These are phyloP conservation scores for Pyropia haitanensis DNA, from an alignment of 23 red algal species.

Conservation along the genomic window DNA sequence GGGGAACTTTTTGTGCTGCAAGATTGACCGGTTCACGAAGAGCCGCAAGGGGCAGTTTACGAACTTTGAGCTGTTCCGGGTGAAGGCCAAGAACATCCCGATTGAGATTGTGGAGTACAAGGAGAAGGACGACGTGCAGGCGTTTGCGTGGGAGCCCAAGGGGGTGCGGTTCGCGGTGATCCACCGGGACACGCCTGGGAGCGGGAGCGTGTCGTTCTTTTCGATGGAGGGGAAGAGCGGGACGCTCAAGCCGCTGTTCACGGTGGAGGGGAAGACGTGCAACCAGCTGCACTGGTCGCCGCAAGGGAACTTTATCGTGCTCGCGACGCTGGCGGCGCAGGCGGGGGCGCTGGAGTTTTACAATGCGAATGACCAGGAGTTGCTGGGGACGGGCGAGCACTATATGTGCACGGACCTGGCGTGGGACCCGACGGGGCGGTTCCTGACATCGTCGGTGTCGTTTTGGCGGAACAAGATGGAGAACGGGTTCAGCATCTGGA, in stretches of 20 bases:
- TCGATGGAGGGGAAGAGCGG: constrained; percentile 53
- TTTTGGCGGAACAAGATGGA: constrained; percentile 65
- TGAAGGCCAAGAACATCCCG: constrained; percentile 77
- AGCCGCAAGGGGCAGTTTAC: constrained; percentile 86
- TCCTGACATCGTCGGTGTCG: constrained; percentile 63
- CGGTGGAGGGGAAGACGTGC: constrained; percentile 55
- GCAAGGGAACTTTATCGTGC: constrained; percentile 66
- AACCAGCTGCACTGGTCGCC: constrained; percentile 90
- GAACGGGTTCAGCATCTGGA: constrained; percentile 89
- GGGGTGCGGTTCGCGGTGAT: constrained; percentile 84
- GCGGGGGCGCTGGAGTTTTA: constrained; percentile 84
- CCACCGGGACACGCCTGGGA: constrained; percentile 48
- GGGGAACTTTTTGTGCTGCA: constrained; percentile 88
- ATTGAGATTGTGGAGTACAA: constrained; percentile 93
- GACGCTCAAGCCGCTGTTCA: constrained; percentile 65
- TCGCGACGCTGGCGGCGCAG: constrained; percentile 66
- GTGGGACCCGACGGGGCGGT: constrained; percentile 92
- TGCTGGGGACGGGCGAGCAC: constrained; percentile 76
- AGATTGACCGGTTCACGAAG: constrained; percentile 76
- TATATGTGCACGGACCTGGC: constrained; percentile 70
- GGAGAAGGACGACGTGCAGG: constrained; percentile 61
- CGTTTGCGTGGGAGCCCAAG: constrained; percentile 90
- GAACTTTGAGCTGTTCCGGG: constrained; percentile 93
- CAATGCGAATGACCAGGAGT: constrained; percentile 80
- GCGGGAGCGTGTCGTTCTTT: constrained; percentile 76